These are phyloP conservation scores for Tilletia walkeri DNA, from an alignment of 1,284 basidiomycete species.

Conservation along the genomic window DNA sequence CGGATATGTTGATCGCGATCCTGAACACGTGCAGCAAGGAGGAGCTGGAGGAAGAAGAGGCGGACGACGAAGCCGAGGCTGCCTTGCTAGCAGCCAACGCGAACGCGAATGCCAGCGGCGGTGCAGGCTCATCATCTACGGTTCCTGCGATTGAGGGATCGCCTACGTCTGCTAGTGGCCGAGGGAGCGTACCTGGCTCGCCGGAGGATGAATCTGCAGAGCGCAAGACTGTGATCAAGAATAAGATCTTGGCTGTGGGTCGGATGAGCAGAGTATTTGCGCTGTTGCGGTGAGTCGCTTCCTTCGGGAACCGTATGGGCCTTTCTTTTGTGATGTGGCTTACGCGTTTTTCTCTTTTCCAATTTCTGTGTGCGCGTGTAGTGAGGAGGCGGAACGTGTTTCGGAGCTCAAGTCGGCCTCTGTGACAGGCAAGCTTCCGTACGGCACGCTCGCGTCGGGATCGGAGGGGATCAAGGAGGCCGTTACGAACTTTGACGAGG, in stretches of 20 bases:
- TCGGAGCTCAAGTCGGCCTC: constrained; percentile 92
- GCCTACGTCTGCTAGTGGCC: background rate
- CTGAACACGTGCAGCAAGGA: constrained; percentile 91
- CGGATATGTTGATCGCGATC: constrained; percentile 93
- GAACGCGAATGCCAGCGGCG: constrained; percentile 30
- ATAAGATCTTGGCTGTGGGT: constrained; percentile 97
- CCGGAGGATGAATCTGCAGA: constrained; percentile 66
- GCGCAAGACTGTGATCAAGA: constrained; percentile 82
- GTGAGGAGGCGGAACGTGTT: constrained; percentile 95
- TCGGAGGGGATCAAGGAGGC: constrained; percentile 94
- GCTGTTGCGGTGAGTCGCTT: constrained; percentile 74
- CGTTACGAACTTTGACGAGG: constrained; percentile 90
- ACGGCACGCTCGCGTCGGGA: constrained; percentile 81
- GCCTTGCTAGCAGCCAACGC: constrained; percentile 44
- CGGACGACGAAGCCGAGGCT: constrained; percentile 59
- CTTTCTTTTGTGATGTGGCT: background rate
- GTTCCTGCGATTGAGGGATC: background rate
- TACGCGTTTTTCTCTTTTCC: background rate
- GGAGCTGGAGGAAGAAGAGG: constrained; percentile 83
- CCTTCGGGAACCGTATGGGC: background rate
- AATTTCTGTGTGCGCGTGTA: constrained; percentile 46
- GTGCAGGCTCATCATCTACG: background rate
- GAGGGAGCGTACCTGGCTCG: background rate
- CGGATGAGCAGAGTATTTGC: constrained; percentile 95
- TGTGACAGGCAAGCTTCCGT: constrained; percentile 75